Evolutionary conservation across 768 basidiomycete species (phyloP), one percentile per base, ranked within the genome.

Genomic region (Panaeolus cyanescens): DNA sequence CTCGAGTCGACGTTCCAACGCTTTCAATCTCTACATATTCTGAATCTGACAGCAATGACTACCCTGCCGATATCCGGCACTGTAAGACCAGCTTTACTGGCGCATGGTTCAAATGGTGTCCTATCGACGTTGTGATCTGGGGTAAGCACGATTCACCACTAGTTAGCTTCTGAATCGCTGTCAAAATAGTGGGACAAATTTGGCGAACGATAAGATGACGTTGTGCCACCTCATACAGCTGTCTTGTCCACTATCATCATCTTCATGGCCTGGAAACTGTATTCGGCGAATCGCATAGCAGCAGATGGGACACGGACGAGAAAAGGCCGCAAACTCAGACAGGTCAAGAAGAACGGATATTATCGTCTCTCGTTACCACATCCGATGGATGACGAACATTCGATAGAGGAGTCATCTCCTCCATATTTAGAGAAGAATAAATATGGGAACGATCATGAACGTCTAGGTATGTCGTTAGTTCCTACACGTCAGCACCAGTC

Each of bases 41-140:
- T 12, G 45, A 37, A 19, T n/a, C n/a, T n/a, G 36, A 28, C 4
- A 50, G 25, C 15, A 8, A 28, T 13, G 15, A 13, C 25, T 9
- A 50, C 5, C 4, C 45, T 13, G 5, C 45, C 10, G 25, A 15
- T 15, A 6, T 28, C 17, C 22, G 25, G 4, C 45, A 57, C 31
- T 69, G 66, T 55, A 59, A 62, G 22, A 20, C 57, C 1, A 31
- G 62, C 20, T 17, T 60, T 28, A 25, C 45, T 9, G 45, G 45
- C 10, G 45, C 65, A 5, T 64, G 61, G 61, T 34, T 65, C 28
- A 64, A 64, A 22, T 68, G 65, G 68, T 71, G 70, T 57, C 64
- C 70, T 17, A 57, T 68, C 34, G 70, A 71, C 42, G 45, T 69
- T 34, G 56, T 56, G 19, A 55, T 69, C 12, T 69, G 68, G 70